A percentile compares a stretch with the other conserved stretches of the same genome.
These are phyloP conservation scores for Leucogyrophana mollusca DNA, from an alignment of 768 basidiomycete species.

Conservation along the genomic window DNA sequence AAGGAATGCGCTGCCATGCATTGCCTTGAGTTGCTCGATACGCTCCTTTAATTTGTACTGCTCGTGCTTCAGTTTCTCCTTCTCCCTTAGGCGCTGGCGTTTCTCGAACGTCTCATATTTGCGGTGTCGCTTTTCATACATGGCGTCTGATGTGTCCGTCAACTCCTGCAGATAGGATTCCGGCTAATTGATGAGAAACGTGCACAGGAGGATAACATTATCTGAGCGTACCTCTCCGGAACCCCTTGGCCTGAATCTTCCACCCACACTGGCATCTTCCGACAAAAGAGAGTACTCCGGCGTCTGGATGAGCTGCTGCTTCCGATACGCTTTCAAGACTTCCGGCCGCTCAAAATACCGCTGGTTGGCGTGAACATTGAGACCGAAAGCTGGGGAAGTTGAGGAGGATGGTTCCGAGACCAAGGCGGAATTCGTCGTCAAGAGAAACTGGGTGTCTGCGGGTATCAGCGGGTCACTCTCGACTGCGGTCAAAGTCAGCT, in stretches of 20 bases:
- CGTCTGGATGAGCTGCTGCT: slow-evolving; percentile 73
- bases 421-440: slow-evolving; percentile 69
- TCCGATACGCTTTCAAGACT: slow-evolving; percentile 67
- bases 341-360: slow-evolving; percentile 80
- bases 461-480: slow-evolving; percentile 76
- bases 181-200: not conserved
- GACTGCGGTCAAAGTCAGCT: slow-evolving; percentile 39
- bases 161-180: slow-evolving; percentile 36
- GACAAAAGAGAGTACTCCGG: slow-evolving; percentile 59
- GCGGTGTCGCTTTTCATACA: slow-evolving; percentile 79
- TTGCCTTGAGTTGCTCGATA: slow-evolving; percentile 75
- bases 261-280: slow-evolving; percentile 55
- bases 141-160: slow-evolving; percentile 74
- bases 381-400: slow-evolving; percentile 32
- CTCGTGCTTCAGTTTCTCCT: slow-evolving; percentile 89
- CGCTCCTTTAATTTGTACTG: slow-evolving; percentile 90
- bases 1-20: slow-evolving; percentile 74
- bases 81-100: slow-evolving; percentile 80
- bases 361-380: slow-evolving; percentile 62
- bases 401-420: slow-evolving; percentile 41
- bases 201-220: slow-evolving; percentile 2
- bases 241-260: slow-evolving; percentile 68
- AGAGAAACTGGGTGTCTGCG: slow-evolving; percentile 57
- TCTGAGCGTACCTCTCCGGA: slow-evolving; percentile 63
- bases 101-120: slow-evolving; percentile 89